Base-by-base conservation (phyloP, 2,329 filamentous ascomycete species). In the Aspergillus unguis region DNA sequence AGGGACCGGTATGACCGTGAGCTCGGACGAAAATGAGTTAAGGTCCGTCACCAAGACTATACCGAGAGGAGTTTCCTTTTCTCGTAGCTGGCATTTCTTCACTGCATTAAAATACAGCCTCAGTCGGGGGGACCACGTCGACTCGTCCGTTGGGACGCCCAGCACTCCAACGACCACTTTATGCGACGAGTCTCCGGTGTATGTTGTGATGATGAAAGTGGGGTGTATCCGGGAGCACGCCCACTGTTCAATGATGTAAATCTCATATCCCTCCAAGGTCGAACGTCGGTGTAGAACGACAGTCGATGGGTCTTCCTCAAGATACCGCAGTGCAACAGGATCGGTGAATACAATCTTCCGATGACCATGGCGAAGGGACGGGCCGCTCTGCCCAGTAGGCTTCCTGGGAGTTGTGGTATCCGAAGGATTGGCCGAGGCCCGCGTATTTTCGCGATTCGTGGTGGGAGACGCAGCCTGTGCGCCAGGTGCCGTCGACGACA, bases 171-270 rank as follows among this genome's bases (percentile, higher is more conserved):
- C 91, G 6, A 87, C 74, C n/a, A 95, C 85, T 0, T 79, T 82
- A 69, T 96, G 88, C 32, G 84, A 85, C 32, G 84, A 79, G 63
- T 96, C 91, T 50, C 92, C 94, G 0, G 92, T 97, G 66, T 94
- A 96, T 3, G 92, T 96, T 38, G 88, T 88, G 59, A 97, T 95
- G 45, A 95, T 83, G 58, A 95, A 88, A 11, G 92, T 96, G 1
- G 92, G 92, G 57, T 95, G 90, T 52, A 85, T 82, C 48, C 94
- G 85, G 9, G 92, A 96, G 71, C 92, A 96, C 5, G 90, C 90
- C 94, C 94, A 99, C 78, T 99, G 94, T 71, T 97, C 94, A 59
- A 97, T 90, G 11, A 97, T 75, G 71, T 97, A 97, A 56, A 92
- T 79, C 70, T 97, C 92, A 72, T 96, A 97, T 59, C 92, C 92